Base-by-base conservation (phyloP, 2,329 filamentous ascomycete genomes). In the Xylaria sp. region DNA sequence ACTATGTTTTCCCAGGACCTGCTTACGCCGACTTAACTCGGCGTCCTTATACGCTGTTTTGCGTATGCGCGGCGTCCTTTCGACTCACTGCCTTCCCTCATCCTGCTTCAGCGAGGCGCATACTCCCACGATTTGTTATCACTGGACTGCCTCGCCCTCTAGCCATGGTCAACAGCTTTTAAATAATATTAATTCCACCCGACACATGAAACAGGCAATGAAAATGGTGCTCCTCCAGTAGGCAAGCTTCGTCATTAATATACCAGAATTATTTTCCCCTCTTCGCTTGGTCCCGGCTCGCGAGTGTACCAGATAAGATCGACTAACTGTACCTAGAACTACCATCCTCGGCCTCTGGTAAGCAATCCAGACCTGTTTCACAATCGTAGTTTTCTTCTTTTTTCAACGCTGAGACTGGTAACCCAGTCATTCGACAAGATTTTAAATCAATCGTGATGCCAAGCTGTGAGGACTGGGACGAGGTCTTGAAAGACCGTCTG, bases 101-200 rank as follows among this genome's bases (percentile, higher is more conserved):
- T 10, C 18, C 21, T 25, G 35, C 16, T 61, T 37, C 21, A n/a
- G 29, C 5, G 16, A 63, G 35, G 29, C 25, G 13, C 16, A 51
- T 54, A 27, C 16, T 63, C 51, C 51, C n/a, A 37, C 23, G n/a
- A 16, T 50, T 51, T 37, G 27, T 21, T 10, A 40, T 44, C 57
- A 21, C 21, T 40, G 13, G 42, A 12, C 12, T 18, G 18, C 51
- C 32, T 29, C 5, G 25, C 42, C 23, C 35, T 13, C 29, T 35
- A 54, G 27, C 40, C 57, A 47, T 35, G 44, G 55, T 32, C 32
- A 37, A 61, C 23, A 65, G 66, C 66, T 69, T 68, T 71, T 65
- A 72, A 64, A 64, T 71, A 66, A 71, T 73, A 75, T 75, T 74
- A 75, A 73, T 71, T 69, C 73, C 75, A 72, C 72, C 70, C 62